Evolutionary conservation across 305 asterid species (phyloP).

Genomic region (Striga hermonthica): DNA sequence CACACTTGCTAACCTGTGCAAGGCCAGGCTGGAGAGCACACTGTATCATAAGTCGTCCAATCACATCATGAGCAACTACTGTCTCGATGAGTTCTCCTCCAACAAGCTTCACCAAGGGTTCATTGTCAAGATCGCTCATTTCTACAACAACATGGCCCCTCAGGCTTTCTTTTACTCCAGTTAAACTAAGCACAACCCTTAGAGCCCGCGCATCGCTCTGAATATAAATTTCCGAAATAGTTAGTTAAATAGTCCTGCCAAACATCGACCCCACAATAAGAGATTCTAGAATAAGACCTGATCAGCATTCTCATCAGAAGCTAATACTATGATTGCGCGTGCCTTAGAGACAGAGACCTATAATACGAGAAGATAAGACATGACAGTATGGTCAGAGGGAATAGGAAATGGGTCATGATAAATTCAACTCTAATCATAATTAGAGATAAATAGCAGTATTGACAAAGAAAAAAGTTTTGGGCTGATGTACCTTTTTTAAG

Average conservation of each 20-base stretch:
- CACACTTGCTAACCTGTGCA: conserved; percentile 68
- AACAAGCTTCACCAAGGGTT: conserved; percentile 97
- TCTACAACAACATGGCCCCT: conserved; percentile 97
- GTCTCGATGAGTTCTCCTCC: conserved; percentile 97
- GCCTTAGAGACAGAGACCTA: conserved; percentile 98
- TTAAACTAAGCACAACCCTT: conserved; percentile 94
- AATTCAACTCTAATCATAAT: background rate
- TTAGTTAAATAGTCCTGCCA: conserved; percentile 27
- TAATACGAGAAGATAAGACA: conserved; percentile 29
- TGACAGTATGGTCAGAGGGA: conserved; percentile 13
- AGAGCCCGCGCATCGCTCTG: conserved; percentile 99
- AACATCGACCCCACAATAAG: conserved; percentile 26
- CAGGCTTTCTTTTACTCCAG: conserved; percentile 90
- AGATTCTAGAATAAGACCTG: conserved; percentile 50
- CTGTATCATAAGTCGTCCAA: conserved; percentile 96
- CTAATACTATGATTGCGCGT: conserved; percentile 89
- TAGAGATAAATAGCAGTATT: no score
- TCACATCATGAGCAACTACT: conserved; percentile 97
- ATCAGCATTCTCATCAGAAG: conserved; percentile 97
- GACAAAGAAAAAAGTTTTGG: conserved; percentile 10
- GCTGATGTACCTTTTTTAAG: conserved; percentile 65
- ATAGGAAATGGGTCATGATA: background rate
- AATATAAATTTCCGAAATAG: conserved; percentile 31
- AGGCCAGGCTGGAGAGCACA: conserved; percentile 99
- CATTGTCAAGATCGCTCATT: conserved; percentile 98